Conservation (phyloP, 495 filamentous ascomycete genomes). For the Xylaria curta region DNA sequence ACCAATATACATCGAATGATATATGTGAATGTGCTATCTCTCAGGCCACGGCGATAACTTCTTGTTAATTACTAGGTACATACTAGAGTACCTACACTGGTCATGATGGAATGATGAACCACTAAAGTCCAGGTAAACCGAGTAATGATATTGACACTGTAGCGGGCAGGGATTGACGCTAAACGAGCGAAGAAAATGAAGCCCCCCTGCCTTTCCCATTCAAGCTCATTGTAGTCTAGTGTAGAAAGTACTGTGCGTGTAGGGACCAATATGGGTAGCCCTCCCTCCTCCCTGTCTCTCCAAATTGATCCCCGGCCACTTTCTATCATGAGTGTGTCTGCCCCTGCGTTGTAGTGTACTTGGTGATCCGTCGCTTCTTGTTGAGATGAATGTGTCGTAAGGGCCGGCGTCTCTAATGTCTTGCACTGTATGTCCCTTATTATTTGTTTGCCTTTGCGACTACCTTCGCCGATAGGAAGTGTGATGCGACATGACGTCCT, state of each 20-base stretch:
- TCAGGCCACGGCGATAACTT: neutral
- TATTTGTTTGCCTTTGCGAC: neutral
- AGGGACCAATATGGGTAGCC: slow-evolving; percentile 26
- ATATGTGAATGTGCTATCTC: neutral
- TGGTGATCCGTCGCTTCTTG: slow-evolving; percentile 14
- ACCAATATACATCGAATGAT: neutral
- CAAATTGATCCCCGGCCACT: slow-evolving; percentile 22
- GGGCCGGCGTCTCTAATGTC: slow-evolving; percentile 11
- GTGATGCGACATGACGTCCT: slow-evolving; percentile 25
- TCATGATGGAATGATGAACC: slow-evolving; percentile 25
- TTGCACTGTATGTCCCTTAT: slow-evolving; percentile 22
- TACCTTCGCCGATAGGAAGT: slow-evolving; percentile 10
- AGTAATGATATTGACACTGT: slow-evolving; percentile 26
- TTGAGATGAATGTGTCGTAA: slow-evolving; percentile 6
- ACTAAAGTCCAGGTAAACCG: slow-evolving; percentile 9
- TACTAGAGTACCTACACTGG: neutral
- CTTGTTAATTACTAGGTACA: neutral
- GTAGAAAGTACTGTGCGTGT: slow-evolving; percentile 32
- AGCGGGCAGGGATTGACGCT: slow-evolving; percentile 13
- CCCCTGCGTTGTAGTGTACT: slow-evolving; percentile 15
- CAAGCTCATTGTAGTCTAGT: slow-evolving; percentile 23
- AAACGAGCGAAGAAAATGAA: slow-evolving; percentile 26
- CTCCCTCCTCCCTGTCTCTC: slow-evolving; percentile 28
- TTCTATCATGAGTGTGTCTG: neutral
- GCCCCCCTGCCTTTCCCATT: slow-evolving; percentile 26